A percentile compares a stretch with the other conserved stretches of the same genome.
Evolutionary conservation across 2,329 filamentous ascomycete species (phyloP).

Genomic region (Exophiala viscosa): DNA sequence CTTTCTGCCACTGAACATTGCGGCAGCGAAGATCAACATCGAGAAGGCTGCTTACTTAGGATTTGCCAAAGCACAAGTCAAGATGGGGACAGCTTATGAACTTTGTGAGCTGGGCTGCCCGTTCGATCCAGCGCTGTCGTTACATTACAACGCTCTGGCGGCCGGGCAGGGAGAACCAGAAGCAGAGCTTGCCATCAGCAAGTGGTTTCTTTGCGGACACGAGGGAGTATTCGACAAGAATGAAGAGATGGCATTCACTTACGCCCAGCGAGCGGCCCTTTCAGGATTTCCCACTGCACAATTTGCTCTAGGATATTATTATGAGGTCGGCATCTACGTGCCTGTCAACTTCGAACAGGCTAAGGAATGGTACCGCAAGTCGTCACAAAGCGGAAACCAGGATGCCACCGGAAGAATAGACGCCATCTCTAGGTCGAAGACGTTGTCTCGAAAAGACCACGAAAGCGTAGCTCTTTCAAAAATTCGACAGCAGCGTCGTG

Average conservation of each 20-base stretch:
- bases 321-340: constrained; percentile 92
- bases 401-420: constrained; percentile 81
- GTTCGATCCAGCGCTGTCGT: constrained; percentile 84
- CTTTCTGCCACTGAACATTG: constrained; percentile 67
- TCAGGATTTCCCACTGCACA: constrained; percentile 83
- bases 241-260: constrained; percentile 86
- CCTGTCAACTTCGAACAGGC: constrained; percentile 79
- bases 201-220: constrained; percentile 97
- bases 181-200: constrained; percentile 91
- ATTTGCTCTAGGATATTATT: constrained; percentile 95
- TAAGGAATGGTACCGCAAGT: constrained; percentile 82
- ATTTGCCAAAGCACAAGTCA: constrained; percentile 92
- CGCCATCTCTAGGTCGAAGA: constrained; percentile 75
- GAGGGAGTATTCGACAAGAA: constrained; percentile 93
- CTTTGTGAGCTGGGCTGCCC: constrained; percentile 90
- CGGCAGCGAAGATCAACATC: constrained; percentile 76
- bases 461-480: constrained; percentile 83
- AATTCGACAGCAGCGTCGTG: constrained; percentile 78
- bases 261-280: constrained; percentile 80
- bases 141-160: constrained; percentile 94
- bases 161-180: constrained; percentile 89
- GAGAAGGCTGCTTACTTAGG: constrained; percentile 95
- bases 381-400: constrained; percentile 84
- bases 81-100: constrained; percentile 96
- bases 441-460: constrained; percentile 84